Percentiles rank a stretch among this genome's conserved stretches.
Conservation (phyloP, 1,284 basidiomycete species). For the Austropuccinia psidii region DNA sequence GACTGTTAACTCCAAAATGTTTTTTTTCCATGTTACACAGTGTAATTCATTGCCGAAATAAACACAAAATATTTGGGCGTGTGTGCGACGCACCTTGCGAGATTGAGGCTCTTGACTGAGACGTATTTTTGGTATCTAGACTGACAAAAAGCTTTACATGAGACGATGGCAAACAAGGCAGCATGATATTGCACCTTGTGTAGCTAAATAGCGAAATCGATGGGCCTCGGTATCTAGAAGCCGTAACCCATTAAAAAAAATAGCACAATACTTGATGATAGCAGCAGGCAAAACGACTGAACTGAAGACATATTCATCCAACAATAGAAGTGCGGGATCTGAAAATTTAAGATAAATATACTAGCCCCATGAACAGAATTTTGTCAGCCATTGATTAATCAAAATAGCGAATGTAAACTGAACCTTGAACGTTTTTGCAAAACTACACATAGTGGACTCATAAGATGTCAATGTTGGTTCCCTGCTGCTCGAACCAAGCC, state of each 20-base stretch:
- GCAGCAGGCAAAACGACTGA: not conserved
- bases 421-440: conserved; percentile 36
- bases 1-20: no score
- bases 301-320: conserved; percentile 36
- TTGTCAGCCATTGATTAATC: not conserved
- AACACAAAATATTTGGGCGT: no score
- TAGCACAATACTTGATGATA: not conserved
- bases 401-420: not conserved
- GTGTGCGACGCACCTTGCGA: no score
- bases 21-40: no score
- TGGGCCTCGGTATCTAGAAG: conserved; percentile 32
- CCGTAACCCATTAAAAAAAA: not conserved
- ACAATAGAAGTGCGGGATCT: conserved; percentile 7
- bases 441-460: not conserved
- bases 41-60: no score
- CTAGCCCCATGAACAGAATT: not conserved
- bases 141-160: no score
- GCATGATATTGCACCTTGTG: no score
- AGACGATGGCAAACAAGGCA: no score
- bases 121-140: no score
- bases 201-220: conserved; percentile 11
- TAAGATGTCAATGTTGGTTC: no score
- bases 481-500: no score
- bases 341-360: conserved; percentile 34
- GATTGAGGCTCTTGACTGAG: no score